phyloP scores from a whole-genome alignment of 208 protist genomes.

The Phytomonas sp. region DNA sequence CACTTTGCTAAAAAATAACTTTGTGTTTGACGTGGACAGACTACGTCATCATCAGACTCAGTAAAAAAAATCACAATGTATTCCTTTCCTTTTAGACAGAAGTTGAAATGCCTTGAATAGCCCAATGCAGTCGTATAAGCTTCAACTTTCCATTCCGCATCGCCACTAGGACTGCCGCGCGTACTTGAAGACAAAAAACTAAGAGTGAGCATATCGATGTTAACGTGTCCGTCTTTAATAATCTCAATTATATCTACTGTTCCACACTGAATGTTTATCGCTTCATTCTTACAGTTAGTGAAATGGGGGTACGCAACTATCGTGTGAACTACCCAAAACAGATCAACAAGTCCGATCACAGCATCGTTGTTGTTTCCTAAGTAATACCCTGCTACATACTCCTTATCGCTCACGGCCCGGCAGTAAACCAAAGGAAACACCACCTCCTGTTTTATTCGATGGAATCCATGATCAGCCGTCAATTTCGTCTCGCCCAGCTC shows the following conservation, averaged over 20 bases:
- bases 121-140: background rate
- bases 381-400: background rate
- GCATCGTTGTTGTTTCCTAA: background rate
- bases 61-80: background rate
- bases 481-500: background rate
- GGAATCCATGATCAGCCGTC: background rate
- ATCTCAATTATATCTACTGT: background rate
- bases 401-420: conserved; percentile 18
- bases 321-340: background rate
- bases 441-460: conserved; percentile 13
- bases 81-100: background rate
- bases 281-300: background rate
- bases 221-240: background rate
- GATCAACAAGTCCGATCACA: background rate
- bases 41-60: background rate
- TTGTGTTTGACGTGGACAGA: background rate
- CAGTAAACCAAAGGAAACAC: conserved; percentile 22
- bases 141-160: background rate
- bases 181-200: background rate
- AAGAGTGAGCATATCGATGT: background rate
- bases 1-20: background rate
- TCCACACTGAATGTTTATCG: background rate
- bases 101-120: background rate
- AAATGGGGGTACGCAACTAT: background rate
- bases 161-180: background rate